Conservation (phyloP, 345 rosid genomes). For the Kernera saxatilis region DNA sequence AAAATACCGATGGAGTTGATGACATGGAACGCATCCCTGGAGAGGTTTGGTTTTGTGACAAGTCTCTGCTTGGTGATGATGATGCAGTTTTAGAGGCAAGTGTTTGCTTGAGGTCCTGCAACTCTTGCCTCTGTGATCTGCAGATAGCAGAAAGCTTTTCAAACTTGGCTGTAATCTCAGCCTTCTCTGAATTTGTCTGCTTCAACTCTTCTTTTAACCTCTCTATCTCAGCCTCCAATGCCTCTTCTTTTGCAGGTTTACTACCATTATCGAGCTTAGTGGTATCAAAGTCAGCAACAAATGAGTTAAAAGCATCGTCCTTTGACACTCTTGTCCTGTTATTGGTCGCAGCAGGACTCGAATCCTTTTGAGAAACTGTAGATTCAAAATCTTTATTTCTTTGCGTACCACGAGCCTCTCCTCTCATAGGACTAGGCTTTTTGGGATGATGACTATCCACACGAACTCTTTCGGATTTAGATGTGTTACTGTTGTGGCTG, state of each 20-base stretch:
- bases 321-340: slow-evolving; percentile 48
- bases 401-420: slow-evolving; percentile 35
- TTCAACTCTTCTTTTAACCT: slow-evolving; percentile 72
- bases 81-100: slow-evolving; percentile 48
- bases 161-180: slow-evolving; percentile 69
- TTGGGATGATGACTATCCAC: slow-evolving; percentile 39
- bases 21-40: slow-evolving; percentile 37
- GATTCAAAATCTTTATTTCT: slow-evolving; percentile 50
- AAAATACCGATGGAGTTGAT: slow-evolving; percentile 41
- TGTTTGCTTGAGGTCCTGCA: slow-evolving; percentile 91
- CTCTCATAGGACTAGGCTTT: slow-evolving; percentile 44
- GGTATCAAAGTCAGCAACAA: slow-evolving; percentile 85
- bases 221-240: slow-evolving; percentile 59
- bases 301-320: slow-evolving; percentile 63
- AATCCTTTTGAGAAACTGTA: slow-evolving; percentile 28
- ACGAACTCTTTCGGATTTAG: slow-evolving; percentile 40
- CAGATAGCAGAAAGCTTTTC: slow-evolving; percentile 95
- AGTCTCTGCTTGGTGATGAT: slow-evolving; percentile 53
- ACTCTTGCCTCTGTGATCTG: slow-evolving; percentile 91
- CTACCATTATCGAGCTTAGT: slow-evolving; percentile 43
- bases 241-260: slow-evolving; percentile 46
- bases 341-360: slow-evolving; percentile 21
- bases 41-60: slow-evolving; percentile 39
- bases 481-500: slow-evolving; percentile 29
- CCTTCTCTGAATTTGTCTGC: slow-evolving; percentile 66